These are phyloP conservation scores for Pyrus betulifolia DNA, from an alignment of 306 rosid species.

Conservation along the genomic window DNA sequence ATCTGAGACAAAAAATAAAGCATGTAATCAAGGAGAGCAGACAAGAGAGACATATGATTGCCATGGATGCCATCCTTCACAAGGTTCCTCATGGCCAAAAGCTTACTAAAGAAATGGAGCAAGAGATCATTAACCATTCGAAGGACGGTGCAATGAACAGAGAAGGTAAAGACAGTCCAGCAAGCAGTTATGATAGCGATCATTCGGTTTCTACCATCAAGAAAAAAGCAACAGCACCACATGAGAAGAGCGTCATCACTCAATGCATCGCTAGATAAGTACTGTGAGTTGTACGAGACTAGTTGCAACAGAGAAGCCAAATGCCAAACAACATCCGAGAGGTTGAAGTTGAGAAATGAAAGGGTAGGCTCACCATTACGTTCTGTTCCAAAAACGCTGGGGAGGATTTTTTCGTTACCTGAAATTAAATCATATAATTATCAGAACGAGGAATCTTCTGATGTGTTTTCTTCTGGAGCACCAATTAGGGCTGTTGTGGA, in stretches of 20 bases:
- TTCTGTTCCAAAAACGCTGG: slow-evolving; percentile 29
- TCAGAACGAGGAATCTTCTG: slow-evolving; percentile 33
- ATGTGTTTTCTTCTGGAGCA: slow-evolving; percentile 16
- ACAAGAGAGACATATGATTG: slow-evolving; percentile 43
- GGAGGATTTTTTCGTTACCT: slow-evolving; percentile 61
- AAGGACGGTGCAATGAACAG: slow-evolving; percentile 6
- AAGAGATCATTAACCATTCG: slow-evolving; percentile 14
- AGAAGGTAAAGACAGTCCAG: slow-evolving; percentile 28
- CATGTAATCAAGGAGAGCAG: slow-evolving; percentile 44
- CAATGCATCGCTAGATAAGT: slow-evolving; percentile 39
- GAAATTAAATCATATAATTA: slow-evolving; percentile 35
- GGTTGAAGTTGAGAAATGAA: slow-evolving; percentile 24
- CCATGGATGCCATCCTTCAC: slow-evolving; percentile 66
- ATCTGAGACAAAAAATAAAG: slow-evolving; percentile 51
- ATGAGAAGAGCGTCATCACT: slow-evolving; percentile 56
- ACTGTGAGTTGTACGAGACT: slow-evolving; percentile 53
- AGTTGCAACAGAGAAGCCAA: slow-evolving; percentile 36
- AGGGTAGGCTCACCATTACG: slow-evolving; percentile 17
- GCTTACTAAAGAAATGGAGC: slow-evolving; percentile 21
- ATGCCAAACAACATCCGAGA: slow-evolving; percentile 21
- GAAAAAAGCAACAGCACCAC: slow-evolving; percentile 9
- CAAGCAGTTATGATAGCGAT: slow-evolving; percentile 10
- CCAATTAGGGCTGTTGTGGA: slow-evolving; percentile 14
- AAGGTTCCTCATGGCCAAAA: slow-evolving; percentile 58
- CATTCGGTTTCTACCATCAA: slow-evolving; percentile 16